phyloP scores from a whole-genome alignment of 2,329 filamentous ascomycete species.

The Curvularia hawaiiensis region DNA sequence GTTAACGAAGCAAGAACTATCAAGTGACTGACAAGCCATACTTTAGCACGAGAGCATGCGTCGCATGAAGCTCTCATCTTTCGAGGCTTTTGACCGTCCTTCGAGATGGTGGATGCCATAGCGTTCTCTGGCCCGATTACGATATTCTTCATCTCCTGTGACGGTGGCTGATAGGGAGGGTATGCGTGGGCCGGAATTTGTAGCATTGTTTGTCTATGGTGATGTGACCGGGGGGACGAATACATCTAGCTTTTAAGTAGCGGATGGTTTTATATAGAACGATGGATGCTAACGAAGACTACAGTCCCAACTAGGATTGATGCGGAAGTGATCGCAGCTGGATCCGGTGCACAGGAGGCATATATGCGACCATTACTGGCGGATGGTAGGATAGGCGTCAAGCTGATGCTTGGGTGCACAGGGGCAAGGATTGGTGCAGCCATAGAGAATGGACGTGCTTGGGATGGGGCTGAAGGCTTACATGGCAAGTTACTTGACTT shows the following conservation, averaged over 20 bases:
- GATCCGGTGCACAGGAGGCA: conserved; percentile 24
- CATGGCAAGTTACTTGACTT: conserved; percentile 27
- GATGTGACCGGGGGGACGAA: conserved; percentile 20
- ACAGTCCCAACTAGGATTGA: conserved; percentile 20
- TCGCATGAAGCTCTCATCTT: conserved; percentile 48
- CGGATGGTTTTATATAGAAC: conserved; percentile 41
- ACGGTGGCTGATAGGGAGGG: conserved; percentile 27
- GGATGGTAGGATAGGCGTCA: conserved; percentile 34
- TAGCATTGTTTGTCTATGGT: conserved; percentile 34
- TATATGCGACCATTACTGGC: conserved; percentile 32
- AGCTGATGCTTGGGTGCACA: conserved; percentile 39
- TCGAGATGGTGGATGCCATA: conserved; percentile 27
- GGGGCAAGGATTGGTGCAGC: conserved; percentile 38
- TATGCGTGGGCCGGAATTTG: conserved; percentile 36
- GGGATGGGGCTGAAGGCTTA: conserved; percentile 46
- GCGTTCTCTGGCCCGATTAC: conserved; percentile 25
- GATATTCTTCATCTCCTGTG: conserved; percentile 35
- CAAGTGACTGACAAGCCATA: conserved; percentile 5
- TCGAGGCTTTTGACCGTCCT: conserved; percentile 38
- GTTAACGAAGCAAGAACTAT: conserved; percentile 8
- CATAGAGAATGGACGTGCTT: conserved; percentile 32
- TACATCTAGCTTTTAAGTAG: conserved; percentile 23
- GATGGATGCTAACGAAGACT: conserved; percentile 23
- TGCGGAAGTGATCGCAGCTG: conserved; percentile 31
- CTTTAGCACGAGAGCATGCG: conserved; percentile 46